Percentiles rank a stretch among this genome's conserved stretches.
Conservation (phyloP, 2,329 filamentous ascomycete genomes). For the Exophiala xenobiotica region DNA sequence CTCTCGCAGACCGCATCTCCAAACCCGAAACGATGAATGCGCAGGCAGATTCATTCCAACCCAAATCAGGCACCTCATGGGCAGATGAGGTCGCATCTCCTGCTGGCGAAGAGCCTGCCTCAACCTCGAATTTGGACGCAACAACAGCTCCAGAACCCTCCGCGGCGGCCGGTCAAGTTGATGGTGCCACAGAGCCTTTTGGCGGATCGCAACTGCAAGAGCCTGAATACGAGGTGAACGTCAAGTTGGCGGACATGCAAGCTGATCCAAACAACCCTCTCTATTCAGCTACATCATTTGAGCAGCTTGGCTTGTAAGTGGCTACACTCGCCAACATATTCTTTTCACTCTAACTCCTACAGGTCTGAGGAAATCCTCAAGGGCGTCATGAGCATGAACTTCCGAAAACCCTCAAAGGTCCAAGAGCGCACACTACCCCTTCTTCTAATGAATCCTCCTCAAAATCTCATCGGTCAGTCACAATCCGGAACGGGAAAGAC, state of each 20-base stretch:
- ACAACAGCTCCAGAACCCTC: conserved; percentile 2
- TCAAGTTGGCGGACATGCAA: conserved; percentile 88
- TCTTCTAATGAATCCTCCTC: conserved; percentile 79
- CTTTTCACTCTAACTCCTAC: neutral
- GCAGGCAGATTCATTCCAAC: conserved; percentile 21
- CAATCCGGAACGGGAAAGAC: conserved; percentile 99
- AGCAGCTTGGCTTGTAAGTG: conserved; percentile 79
- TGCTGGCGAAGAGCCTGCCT: conserved; percentile 25
- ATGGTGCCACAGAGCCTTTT: conserved; percentile 40
- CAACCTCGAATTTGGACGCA: conserved; percentile 11
- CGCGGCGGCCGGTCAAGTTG: conserved; percentile 34
- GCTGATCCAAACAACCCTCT: conserved; percentile 82
- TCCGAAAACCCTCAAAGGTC: conserved; percentile 94
- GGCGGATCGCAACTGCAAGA: conserved; percentile 61
- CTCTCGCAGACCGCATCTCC: conserved; percentile 51
- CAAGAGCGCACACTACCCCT: conserved; percentile 92
- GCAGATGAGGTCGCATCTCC: conserved; percentile 42
- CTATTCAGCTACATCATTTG: conserved; percentile 78
- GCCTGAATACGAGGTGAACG: conserved; percentile 81
- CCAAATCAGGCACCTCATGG: conserved; percentile 37
- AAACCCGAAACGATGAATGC: conserved; percentile 38
- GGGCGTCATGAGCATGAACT: conserved; percentile 77
- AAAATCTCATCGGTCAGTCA: conserved; percentile 97
- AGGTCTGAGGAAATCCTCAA: conserved; percentile 59
- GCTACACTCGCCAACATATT: neutral